Evolutionary conservation across 1,284 basidiomycete genomes (phyloP).

Genomic region (Ceratobasidium sp.): DNA sequence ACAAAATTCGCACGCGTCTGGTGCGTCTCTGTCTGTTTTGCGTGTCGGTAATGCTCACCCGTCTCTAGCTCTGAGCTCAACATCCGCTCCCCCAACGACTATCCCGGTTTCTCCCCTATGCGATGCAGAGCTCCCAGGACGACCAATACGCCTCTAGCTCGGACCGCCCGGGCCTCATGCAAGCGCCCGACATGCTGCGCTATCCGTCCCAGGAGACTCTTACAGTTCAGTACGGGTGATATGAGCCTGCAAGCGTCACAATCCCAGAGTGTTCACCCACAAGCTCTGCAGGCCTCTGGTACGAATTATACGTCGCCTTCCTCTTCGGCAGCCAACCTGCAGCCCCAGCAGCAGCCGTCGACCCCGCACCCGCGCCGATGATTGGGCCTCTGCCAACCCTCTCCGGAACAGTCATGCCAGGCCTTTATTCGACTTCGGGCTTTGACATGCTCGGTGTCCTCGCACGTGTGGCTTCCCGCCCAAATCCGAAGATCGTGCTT

Average conservation of each 20-base stretch:
- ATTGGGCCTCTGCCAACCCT: slow-evolving; percentile 12
- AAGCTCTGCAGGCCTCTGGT: neutral
- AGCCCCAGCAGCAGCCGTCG: neutral
- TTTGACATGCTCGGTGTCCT: slow-evolving; percentile 89
- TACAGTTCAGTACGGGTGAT: slow-evolving; percentile 7
- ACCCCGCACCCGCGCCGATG: slow-evolving; percentile 15
- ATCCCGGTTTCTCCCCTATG: slow-evolving; percentile 29
- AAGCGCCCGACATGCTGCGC: slow-evolving; percentile 6
- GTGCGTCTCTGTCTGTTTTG: slow-evolving; percentile 20
- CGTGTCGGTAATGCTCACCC: neutral
- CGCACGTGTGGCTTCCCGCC: slow-evolving; percentile 75
- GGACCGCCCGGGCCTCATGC: neutral
- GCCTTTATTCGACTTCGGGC: slow-evolving; percentile 86
- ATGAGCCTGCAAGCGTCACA: slow-evolving; percentile 5
- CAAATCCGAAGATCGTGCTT: slow-evolving; percentile 76
- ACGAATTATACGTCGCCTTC: neutral
- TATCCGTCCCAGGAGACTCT: slow-evolving; percentile 1
- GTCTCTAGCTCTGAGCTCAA: neutral
- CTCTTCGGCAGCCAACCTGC: neutral
- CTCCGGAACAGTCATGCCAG: slow-evolving; percentile 48
- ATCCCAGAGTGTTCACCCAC: slow-evolving; percentile 23
- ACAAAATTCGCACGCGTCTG: slow-evolving; percentile 35
- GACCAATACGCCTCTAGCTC: neutral
- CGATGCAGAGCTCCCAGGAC: slow-evolving; percentile 34
- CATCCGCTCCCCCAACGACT: slow-evolving; percentile 24